phyloP scores from a whole-genome alignment of 129 eudicot genomes.

The Artemisia annua region DNA sequence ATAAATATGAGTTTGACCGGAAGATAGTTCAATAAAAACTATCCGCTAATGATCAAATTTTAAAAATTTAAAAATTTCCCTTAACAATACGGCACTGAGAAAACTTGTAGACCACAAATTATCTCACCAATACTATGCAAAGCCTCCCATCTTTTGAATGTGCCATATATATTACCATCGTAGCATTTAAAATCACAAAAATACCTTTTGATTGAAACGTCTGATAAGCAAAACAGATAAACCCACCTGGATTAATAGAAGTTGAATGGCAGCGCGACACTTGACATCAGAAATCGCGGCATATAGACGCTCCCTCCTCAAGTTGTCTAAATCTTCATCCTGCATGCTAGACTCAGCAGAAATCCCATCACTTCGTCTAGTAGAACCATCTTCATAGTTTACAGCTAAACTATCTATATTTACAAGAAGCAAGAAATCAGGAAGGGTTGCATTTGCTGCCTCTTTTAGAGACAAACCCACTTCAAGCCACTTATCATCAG shows the following conservation, averaged over 20 bases:
- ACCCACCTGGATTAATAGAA: slow-evolving; percentile 77
- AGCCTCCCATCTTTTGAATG: too few relatives aligned
- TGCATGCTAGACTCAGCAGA: slow-evolving; percentile 43
- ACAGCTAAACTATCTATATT: slow-evolving; percentile 40
- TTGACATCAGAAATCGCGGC: slow-evolving; percentile 68
- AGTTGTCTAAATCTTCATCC: slow-evolving; percentile 52
- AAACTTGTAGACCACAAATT: too few relatives aligned
- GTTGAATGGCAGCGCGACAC: slow-evolving; percentile 91
- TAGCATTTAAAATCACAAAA: neutral
- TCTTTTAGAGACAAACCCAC: slow-evolving; percentile 77
- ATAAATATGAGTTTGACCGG: too few relatives aligned
- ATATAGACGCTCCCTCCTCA: slow-evolving; percentile 58
- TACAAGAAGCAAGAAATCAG: slow-evolving; percentile 66
- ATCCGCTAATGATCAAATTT: too few relatives aligned
- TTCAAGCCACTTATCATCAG: slow-evolving; percentile 87
- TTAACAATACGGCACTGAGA: too few relatives aligned
- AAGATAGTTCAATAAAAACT: too few relatives aligned
- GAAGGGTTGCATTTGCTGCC: slow-evolving; percentile 77
- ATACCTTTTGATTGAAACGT: neutral
- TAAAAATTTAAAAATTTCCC: too few relatives aligned
- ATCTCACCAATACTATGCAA: too few relatives aligned
- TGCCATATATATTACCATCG: neutral
- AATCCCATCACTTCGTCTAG: slow-evolving; percentile 39
- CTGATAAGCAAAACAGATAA: neutral
- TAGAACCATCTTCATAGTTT: slow-evolving; percentile 48